phyloP scores from a whole-genome alignment of 176 grass and related monocot genomes.

The Tillandsia fasciculata region DNA sequence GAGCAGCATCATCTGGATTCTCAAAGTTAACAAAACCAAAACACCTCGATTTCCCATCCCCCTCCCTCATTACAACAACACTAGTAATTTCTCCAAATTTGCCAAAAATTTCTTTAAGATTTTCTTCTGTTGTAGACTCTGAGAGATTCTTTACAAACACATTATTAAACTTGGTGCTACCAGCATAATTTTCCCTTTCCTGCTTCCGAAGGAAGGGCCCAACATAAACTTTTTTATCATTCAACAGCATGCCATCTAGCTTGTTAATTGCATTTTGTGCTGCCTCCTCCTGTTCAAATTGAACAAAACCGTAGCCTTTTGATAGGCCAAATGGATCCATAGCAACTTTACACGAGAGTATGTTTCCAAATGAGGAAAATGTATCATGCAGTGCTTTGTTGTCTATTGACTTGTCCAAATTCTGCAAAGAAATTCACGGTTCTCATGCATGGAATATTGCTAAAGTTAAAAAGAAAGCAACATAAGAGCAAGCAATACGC shows the following conservation, averaged over 20 bases:
- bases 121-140: constrained; percentile 44
- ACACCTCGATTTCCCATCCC: constrained; percentile 56
- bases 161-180: constrained; percentile 48
- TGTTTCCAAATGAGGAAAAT: constrained; percentile 49
- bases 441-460: too few relatives aligned
- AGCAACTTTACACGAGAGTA: constrained; percentile 68
- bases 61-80: constrained; percentile 39
- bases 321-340: constrained; percentile 48
- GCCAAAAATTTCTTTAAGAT: constrained; percentile 35
- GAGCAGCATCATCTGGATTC: constrained; percentile 40
- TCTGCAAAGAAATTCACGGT: constrained; percentile 23
- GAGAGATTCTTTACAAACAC: constrained; percentile 59
- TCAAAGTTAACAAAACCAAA: constrained; percentile 78
- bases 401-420: constrained; percentile 62
- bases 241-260: constrained; percentile 69
- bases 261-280: constrained; percentile 51
- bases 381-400: constrained; percentile 60
- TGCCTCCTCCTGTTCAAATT: constrained; percentile 47
- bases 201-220: constrained; percentile 66
- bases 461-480: background rate
- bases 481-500: background rate
- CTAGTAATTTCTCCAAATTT: constrained; percentile 55
- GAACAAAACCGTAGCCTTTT: constrained; percentile 66
- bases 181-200: constrained; percentile 45
- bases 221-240: constrained; percentile 64